Conservation (phyloP, 495 filamentous ascomycete species). For the Delitschia confertaspora region DNA sequence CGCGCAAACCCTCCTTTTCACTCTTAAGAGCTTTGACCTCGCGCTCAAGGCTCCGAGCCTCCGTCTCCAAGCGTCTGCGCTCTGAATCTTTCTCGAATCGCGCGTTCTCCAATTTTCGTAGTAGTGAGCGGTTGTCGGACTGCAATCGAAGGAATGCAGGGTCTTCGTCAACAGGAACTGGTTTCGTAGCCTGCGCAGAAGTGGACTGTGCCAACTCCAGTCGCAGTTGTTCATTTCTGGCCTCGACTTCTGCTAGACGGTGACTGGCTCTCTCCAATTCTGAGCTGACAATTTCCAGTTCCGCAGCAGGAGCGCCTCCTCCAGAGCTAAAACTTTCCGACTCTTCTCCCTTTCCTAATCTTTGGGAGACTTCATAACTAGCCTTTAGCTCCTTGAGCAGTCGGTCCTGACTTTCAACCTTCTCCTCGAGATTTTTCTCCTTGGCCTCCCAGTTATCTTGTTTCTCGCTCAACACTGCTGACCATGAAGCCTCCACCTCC, state of each 20-base stretch:
- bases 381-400: conserved; percentile 91
- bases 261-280: conserved; percentile 86
- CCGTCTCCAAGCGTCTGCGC: conserved; percentile 63
- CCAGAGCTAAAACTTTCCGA: conserved; percentile 43
- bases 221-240: conserved; percentile 86
- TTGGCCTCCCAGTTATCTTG: conserved; percentile 94
- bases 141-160: conserved; percentile 73
- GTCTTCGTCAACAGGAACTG: conserved; percentile 61
- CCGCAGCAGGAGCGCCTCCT: conserved; percentile 66
- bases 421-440: conserved; percentile 84
- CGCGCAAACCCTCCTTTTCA: conserved; percentile 62
- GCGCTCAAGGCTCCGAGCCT: conserved; percentile 62
- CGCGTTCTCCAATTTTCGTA: conserved; percentile 76
- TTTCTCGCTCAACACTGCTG: conserved; percentile 87
- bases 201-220: conserved; percentile 83
- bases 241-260: conserved; percentile 82
- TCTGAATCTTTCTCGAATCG: conserved; percentile 73
- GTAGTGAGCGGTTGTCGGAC: conserved; percentile 83
- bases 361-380: conserved; percentile 91
- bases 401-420: conserved; percentile 87
- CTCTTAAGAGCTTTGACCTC: conserved; percentile 56
- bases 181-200: conserved; percentile 52
- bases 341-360: conserved; percentile 63
- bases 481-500: conserved; percentile 85
- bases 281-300: conserved; percentile 84